Conservation (phyloP, 345 rosid species). For the Populus deltoides region DNA sequence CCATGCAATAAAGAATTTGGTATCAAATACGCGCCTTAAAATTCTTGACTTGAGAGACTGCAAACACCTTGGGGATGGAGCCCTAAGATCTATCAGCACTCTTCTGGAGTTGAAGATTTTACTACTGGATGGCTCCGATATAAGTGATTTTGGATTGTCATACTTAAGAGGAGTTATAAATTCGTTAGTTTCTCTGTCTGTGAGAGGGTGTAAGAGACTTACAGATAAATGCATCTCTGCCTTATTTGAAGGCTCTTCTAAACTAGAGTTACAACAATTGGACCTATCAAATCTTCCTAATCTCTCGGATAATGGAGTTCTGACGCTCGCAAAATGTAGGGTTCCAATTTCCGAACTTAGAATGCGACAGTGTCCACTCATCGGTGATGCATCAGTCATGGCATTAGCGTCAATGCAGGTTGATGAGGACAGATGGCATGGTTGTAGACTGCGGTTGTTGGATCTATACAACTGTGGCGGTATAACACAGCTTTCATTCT, state of each 20-base stretch:
- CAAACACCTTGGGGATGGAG: conserved; percentile 71
- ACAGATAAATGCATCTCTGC: conserved; percentile 67
- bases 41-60: conserved; percentile 78
- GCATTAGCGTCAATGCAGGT: conserved; percentile 83
- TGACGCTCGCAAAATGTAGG: conserved; percentile 57
- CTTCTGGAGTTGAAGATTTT: conserved; percentile 54
- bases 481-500: conserved; percentile 66
- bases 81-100: conserved; percentile 56
- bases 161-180: conserved; percentile 47
- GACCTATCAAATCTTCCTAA: conserved; percentile 80
- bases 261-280: conserved; percentile 56
- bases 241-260: conserved; percentile 68
- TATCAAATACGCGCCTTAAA: conserved; percentile 48
- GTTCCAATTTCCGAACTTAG: conserved; percentile 69
- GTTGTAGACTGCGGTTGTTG: conserved; percentile 56
- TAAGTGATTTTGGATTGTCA: conserved; percentile 63
- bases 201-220: conserved; percentile 83
- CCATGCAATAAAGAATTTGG: conserved; percentile 60
- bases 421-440: conserved; percentile 59
- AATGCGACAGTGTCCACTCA: conserved; percentile 77
- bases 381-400: conserved; percentile 79
- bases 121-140: conserved; percentile 61
- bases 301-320: conserved; percentile 65
- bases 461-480: conserved; percentile 80
- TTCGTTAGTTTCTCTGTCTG: conserved; percentile 65